These are phyloP conservation scores for Teratosphaeriaceae sp. DNA, from an alignment of 2,329 filamentous ascomycete species.

Conservation along the genomic window DNA sequence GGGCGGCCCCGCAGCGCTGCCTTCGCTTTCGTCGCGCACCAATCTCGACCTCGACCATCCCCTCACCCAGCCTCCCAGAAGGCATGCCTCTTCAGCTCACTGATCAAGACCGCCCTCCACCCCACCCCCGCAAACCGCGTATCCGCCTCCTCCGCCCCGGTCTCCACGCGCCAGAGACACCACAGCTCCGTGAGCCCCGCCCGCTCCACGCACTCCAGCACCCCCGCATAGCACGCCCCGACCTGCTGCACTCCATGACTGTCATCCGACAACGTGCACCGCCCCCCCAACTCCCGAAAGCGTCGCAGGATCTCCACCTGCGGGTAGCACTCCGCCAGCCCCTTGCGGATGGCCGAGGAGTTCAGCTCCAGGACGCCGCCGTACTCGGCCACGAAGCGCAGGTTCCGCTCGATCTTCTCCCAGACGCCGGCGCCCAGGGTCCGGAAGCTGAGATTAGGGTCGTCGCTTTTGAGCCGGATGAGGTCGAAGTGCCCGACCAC, in stretches of 20 bases:
- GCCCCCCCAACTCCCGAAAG: conserved; percentile 48
- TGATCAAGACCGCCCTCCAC: conserved; percentile 16
- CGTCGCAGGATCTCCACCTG: conserved; percentile 66
- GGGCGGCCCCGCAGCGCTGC: too few species aligned
- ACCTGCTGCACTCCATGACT: conserved; percentile 86
- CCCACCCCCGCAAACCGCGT: conserved; percentile 27
- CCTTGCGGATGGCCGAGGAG: conserved; percentile 79
- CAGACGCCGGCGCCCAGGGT: conserved; percentile 55
- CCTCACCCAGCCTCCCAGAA: conserved; percentile 17
- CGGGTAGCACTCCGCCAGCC: conserved; percentile 85
- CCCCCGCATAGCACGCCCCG: conserved; percentile 70
- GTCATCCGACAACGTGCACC: conserved; percentile 89
- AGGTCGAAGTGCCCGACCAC: conserved; percentile 95
- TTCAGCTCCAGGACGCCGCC: conserved; percentile 87
- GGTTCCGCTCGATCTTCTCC: conserved; percentile 65
- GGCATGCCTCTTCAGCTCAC: conserved; percentile 15
- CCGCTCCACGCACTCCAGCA: conserved; percentile 62
- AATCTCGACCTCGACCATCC: too few species aligned
- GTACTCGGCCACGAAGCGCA: conserved; percentile 63
- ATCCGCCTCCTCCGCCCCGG: conserved; percentile 21
- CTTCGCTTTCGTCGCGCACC: too few species aligned
- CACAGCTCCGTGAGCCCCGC: conserved; percentile 57
- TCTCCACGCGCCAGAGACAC: conserved; percentile 25
- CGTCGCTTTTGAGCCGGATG: conserved; percentile 69
- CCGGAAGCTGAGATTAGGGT: conserved; percentile 51